Evolutionary conservation across 306 rosid species (phyloP).

Genomic region (Ziziphus jujuba): DNA sequence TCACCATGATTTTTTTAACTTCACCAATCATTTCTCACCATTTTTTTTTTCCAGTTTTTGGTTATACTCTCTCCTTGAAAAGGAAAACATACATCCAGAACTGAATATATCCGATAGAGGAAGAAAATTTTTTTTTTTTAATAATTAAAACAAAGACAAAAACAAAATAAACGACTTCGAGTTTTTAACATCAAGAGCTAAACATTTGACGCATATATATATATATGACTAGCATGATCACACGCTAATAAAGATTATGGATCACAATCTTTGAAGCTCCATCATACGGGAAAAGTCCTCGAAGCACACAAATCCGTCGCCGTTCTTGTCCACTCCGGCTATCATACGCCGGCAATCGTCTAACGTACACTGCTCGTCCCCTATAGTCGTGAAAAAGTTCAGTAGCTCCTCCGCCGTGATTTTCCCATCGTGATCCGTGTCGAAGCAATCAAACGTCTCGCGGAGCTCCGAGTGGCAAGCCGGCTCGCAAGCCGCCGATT

Average conservation of each 20-base stretch:
- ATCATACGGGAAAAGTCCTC: slow-evolving; percentile 83
- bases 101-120: neutral
- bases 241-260: neutral
- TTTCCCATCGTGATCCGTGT: slow-evolving; percentile 75
- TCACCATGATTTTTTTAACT: too few species aligned
- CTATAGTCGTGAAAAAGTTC: slow-evolving; percentile 57
- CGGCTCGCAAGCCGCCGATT: slow-evolving; percentile 31
- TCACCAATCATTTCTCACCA: neutral
- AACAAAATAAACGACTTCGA: too few species aligned
- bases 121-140: neutral
- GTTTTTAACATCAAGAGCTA: neutral
- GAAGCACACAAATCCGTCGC: slow-evolving; percentile 91
- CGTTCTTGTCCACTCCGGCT: slow-evolving; percentile 64
- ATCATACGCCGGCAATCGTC: slow-evolving; percentile 95
- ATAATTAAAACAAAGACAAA: too few species aligned
- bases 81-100: too few species aligned
- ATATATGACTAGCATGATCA: neutral
- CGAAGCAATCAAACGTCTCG: slow-evolving; percentile 70
- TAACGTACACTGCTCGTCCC: slow-evolving; percentile 83
- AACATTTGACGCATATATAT: neutral
- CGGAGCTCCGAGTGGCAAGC: slow-evolving; percentile 41
- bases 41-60: too few species aligned
- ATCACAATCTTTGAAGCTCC: slow-evolving; percentile 58
- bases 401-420: slow-evolving; percentile 84
- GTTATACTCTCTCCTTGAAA: neutral